Evolutionary conservation across 139 green algal genomes (phyloP).

Genomic region (Asterochloris erici): DNA sequence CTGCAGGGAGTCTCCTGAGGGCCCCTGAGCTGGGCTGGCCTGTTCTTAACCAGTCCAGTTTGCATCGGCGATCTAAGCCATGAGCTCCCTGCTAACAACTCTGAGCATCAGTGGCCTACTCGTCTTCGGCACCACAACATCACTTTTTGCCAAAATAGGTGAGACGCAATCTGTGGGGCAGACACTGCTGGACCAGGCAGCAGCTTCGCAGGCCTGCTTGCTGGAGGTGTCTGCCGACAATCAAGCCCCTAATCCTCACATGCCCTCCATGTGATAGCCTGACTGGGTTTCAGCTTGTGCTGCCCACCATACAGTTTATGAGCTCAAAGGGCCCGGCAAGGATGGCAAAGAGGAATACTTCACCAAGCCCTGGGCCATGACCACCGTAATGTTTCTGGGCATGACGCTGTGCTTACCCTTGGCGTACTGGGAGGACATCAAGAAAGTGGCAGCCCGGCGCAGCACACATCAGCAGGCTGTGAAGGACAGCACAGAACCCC

Average conservation of each 20-base stretch:
- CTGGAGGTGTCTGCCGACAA: not conserved
- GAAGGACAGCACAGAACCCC: not conserved
- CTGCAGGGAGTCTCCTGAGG: too few relatives aligned
- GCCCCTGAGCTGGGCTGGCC: too few relatives aligned
- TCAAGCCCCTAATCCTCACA: not conserved
- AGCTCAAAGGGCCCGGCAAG: constrained; percentile 39
- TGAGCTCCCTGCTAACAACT: too few relatives aligned
- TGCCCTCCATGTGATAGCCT: not conserved
- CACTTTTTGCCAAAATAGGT: constrained; percentile 82
- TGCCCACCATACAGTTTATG: constrained; percentile 49
- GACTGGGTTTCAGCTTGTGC: not conserved
- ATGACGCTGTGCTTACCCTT: constrained; percentile 61
- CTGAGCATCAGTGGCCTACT: constrained; percentile 60
- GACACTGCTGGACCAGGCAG: not conserved
- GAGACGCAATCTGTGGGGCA: not conserved
- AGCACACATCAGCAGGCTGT: not conserved
- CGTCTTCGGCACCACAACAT: constrained; percentile 79
- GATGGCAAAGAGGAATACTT: constrained; percentile 42
- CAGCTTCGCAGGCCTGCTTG: not conserved
- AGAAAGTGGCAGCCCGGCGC: constrained; percentile 5
- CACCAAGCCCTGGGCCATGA: constrained; percentile 58
- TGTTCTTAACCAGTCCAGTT: too few relatives aligned
- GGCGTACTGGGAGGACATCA: constrained; percentile 36
- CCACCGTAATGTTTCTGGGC: constrained; percentile 57
- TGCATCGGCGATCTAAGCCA: too few relatives aligned